These are phyloP conservation scores for Tetrapisispora iriomotensis DNA, from an alignment of 805 yeast species.

Conservation along the genomic window DNA sequence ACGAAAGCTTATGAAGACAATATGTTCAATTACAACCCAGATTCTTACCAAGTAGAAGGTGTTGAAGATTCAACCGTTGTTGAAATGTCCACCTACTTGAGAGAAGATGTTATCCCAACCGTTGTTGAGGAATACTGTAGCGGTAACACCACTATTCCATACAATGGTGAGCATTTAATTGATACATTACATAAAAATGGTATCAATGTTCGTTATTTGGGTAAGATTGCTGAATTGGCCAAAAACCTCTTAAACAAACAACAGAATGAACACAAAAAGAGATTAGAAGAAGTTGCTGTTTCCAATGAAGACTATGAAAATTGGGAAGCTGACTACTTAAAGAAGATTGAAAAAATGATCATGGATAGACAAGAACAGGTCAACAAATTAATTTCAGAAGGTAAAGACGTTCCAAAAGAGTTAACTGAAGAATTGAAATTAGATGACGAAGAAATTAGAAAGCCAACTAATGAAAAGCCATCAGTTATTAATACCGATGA, in stretches of 20 bases:
- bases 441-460: slow-evolving; percentile 27
- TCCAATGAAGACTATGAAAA: slow-evolving; percentile 27
- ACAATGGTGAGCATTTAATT: slow-evolving; percentile 73
- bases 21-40: slow-evolving; percentile 63
- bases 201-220: slow-evolving; percentile 82
- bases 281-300: slow-evolving; percentile 18
- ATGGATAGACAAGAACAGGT: slow-evolving; percentile 30
- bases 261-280: slow-evolving; percentile 13
- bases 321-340: slow-evolving; percentile 25
- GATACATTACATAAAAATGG: slow-evolving; percentile 66
- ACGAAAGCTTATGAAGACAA: slow-evolving; percentile 34
- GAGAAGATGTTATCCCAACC: slow-evolving; percentile 51
- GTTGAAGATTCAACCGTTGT: slow-evolving; percentile 42
- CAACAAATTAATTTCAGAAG: slow-evolving; percentile 24
- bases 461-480: slow-evolving; percentile 28
- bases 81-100: slow-evolving; percentile 57
- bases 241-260: slow-evolving; percentile 21
- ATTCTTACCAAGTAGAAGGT: slow-evolving; percentile 47
- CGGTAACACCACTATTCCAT: slow-evolving; percentile 48
- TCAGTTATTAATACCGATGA: slow-evolving; percentile 29
- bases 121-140: slow-evolving; percentile 37
- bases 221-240: slow-evolving; percentile 33
- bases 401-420: slow-evolving; percentile 30
- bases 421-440: slow-evolving; percentile 26
- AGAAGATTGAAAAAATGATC: slow-evolving; percentile 25